These are phyloP conservation scores for Amanita phalloides DNA, from an alignment of 768 basidiomycete genomes.

Conservation along the genomic window DNA sequence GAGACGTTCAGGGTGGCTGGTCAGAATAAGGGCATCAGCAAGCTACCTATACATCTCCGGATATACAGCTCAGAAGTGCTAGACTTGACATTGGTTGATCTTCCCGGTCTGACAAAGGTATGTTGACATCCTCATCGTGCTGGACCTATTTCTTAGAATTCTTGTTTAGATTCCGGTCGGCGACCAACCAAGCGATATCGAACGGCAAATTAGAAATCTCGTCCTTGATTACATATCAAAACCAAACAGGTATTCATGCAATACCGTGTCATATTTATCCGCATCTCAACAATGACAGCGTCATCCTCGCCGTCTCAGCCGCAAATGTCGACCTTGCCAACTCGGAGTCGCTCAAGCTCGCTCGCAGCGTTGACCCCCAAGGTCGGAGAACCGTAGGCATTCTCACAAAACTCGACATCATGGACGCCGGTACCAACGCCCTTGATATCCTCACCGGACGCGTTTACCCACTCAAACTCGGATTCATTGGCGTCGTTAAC, in stretches of 20 bases:
- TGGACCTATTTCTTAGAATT: not conserved
- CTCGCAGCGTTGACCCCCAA: slow-evolving; percentile 90
- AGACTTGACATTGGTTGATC: slow-evolving; percentile 91
- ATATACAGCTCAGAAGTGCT: slow-evolving; percentile 95
- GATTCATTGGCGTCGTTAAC: slow-evolving; percentile 97
- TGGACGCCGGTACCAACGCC: slow-evolving; percentile 99
- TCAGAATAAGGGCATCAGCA: slow-evolving; percentile 97
- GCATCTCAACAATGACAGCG: slow-evolving; percentile 32
- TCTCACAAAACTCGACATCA: slow-evolving; percentile 93
- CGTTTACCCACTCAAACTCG: slow-evolving; percentile 95
- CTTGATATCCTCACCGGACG: slow-evolving; percentile 45
- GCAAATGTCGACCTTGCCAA: slow-evolving; percentile 99
- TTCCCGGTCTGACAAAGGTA: slow-evolving; percentile 95
- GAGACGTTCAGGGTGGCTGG: slow-evolving; percentile 97
- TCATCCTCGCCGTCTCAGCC: slow-evolving; percentile 93
- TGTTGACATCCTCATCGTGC: not conserved
- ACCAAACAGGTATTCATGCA: slow-evolving; percentile 70
- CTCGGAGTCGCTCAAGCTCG: slow-evolving; percentile 95
- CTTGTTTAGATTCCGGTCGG: slow-evolving; percentile 75
- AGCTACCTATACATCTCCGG: slow-evolving; percentile 87
- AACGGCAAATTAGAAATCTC: slow-evolving; percentile 88
- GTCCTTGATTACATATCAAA: slow-evolving; percentile 96
- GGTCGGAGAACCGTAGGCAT: slow-evolving; percentile 95
- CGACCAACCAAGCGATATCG: slow-evolving; percentile 97
- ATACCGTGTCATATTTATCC: not conserved